Conservation (phyloP, 176 grass and related monocot genomes). For the Carex myosuroides region DNA sequence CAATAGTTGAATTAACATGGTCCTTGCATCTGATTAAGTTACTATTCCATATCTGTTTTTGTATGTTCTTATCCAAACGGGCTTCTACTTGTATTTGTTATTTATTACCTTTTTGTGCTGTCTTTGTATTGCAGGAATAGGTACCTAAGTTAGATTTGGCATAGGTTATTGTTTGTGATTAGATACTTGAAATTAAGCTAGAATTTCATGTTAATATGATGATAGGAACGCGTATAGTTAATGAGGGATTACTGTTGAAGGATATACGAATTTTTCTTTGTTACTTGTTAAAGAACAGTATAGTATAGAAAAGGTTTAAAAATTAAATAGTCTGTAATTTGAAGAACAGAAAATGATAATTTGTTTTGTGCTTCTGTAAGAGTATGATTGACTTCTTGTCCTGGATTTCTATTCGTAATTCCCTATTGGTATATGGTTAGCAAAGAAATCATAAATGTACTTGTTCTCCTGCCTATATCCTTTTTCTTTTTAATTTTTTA, state of each 20-base stretch:
- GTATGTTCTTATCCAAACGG: neutral
- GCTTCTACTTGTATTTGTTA: neutral
- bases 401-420: neutral
- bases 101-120: neutral
- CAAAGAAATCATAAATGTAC: neutral
- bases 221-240: neutral
- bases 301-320: neutral
- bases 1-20: too few relatives aligned
- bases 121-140: conserved; percentile 20
- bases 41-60: neutral
- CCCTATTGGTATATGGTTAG: neutral
- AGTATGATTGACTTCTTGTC: too few relatives aligned
- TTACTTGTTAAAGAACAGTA: neutral
- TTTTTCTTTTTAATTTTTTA: neutral
- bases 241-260: neutral
- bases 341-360: neutral
- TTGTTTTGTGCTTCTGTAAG: neutral
- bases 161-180: conserved; percentile 6
- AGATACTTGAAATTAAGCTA: neutral
- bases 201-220: neutral
- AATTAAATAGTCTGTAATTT: neutral
- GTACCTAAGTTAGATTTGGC: conserved; percentile 1
- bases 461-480: neutral
- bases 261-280: neutral
- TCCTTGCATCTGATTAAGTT: too few relatives aligned